Evolutionary conservation across 495 filamentous ascomycete species (phyloP).

Genomic region (Penicillium coffeae): DNA sequence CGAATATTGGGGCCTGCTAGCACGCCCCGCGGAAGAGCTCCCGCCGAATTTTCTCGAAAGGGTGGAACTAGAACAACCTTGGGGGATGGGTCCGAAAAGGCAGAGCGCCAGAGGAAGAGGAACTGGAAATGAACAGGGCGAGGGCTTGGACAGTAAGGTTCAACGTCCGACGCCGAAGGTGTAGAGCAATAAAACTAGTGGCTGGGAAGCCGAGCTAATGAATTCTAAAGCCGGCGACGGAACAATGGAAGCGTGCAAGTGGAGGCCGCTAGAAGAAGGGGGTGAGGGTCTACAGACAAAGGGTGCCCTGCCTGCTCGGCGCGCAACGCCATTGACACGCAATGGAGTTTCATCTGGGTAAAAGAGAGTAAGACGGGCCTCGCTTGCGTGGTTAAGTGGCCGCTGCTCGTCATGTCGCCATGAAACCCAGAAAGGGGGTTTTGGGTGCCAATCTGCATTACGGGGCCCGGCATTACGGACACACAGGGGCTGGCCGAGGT

Average conservation of each 20-base stretch:
- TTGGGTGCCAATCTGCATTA: constrained; percentile 10
- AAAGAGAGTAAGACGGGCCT: not conserved
- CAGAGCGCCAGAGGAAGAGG: too few species aligned
- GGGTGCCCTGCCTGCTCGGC: not conserved
- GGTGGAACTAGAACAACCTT: constrained; percentile 19
- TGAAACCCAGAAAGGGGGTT: constrained; percentile 12
- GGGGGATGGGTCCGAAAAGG: constrained; percentile 1
- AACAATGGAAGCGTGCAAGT: not conserved
- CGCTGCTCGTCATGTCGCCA: not conserved
- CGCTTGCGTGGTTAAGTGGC: not conserved
- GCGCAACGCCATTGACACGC: not conserved
- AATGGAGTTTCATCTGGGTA: not conserved
- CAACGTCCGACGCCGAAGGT: constrained; percentile 15
- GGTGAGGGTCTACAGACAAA: not conserved
- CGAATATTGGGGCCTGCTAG: not conserved
- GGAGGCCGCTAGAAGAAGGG: not conserved
- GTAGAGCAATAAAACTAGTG: constrained; percentile 5
- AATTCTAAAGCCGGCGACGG: not conserved
- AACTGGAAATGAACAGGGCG: too few species aligned
- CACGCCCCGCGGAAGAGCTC: constrained; percentile 15
- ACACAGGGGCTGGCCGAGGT: not conserved
- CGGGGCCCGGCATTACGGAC: constrained; percentile 12
- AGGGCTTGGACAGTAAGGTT: constrained; percentile 16
- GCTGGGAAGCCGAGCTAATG: not conserved
- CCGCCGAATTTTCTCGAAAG: constrained; percentile 29